These are phyloP conservation scores for Trametes punicea DNA, from an alignment of 768 basidiomycete genomes.

Conservation along the genomic window DNA sequence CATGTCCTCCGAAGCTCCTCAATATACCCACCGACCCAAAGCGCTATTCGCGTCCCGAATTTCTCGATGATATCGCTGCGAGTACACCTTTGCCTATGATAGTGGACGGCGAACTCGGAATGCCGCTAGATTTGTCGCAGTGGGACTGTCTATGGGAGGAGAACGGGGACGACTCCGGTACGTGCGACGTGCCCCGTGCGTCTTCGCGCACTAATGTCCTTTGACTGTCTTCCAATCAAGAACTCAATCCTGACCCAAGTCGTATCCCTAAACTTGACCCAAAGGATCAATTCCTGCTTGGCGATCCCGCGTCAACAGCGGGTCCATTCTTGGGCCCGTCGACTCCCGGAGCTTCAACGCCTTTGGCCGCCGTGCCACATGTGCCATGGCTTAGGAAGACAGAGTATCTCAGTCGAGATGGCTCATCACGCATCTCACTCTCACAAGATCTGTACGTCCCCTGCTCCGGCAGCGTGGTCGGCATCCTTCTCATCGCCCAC, in stretches of 20 bases:
- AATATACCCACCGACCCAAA: conserved; percentile 87
- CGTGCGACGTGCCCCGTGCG: conserved; percentile 16
- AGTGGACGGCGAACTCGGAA: conserved; percentile 93
- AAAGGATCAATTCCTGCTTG: conserved; percentile 71
- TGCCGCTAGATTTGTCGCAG: conserved; percentile 87
- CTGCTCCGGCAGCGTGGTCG: background rate
- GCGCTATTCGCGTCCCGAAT: conserved; percentile 85
- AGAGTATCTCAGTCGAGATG: conserved; percentile 77
- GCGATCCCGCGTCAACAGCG: conserved; percentile 53
- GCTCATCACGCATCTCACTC: conserved; percentile 39
- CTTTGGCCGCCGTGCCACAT: conserved; percentile 43
- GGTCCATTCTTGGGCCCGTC: conserved; percentile 37
- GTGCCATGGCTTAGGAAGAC: conserved; percentile 94
- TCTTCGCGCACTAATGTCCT: background rate
- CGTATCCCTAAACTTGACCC: conserved; percentile 65
- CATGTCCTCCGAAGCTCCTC: conserved; percentile 94
- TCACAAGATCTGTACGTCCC: conserved; percentile 54
- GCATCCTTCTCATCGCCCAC: background rate
- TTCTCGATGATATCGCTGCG: conserved; percentile 74
- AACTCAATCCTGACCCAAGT: conserved; percentile 62
- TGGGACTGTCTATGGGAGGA: conserved; percentile 86
- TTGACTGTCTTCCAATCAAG: conserved; percentile 26
- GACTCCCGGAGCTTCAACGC: conserved; percentile 41
- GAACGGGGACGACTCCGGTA: conserved; percentile 65
- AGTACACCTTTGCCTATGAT: conserved; percentile 91